These are phyloP conservation scores for Flaveria brownii DNA, from an alignment of 129 eudicot genomes.

Conservation along the genomic window DNA sequence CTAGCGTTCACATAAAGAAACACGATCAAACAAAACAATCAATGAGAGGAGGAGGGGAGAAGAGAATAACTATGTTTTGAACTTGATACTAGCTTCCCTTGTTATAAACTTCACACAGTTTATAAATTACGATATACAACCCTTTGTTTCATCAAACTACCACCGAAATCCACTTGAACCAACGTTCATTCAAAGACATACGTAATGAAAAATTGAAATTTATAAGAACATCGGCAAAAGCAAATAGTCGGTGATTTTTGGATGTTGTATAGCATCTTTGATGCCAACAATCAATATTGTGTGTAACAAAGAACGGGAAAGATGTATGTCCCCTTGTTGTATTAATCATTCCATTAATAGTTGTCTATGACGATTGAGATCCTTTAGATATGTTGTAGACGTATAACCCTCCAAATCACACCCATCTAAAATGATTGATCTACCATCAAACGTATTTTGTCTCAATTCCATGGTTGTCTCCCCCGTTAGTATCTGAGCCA, in stretches of 20 bases:
- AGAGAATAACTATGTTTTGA: too few species aligned
- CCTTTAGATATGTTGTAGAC: slow-evolving; percentile 52
- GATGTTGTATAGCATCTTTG: slow-evolving; percentile 10
- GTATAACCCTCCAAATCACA: slow-evolving; percentile 68
- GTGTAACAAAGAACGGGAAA: background rate
- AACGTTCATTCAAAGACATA: slow-evolving; percentile 5
- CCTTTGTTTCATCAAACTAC: slow-evolving; percentile 5
- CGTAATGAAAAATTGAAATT: background rate
- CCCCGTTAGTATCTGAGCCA: slow-evolving; percentile 54
- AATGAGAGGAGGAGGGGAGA: too few species aligned
- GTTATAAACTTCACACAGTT: slow-evolving; percentile 9
- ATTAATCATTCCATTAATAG: slow-evolving; percentile 49
- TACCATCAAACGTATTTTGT: slow-evolving; percentile 50
- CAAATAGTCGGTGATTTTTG: background rate
- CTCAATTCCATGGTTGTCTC: slow-evolving; percentile 48
- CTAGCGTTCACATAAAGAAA: too few species aligned
- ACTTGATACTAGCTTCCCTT: too few species aligned
- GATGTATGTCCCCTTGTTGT: background rate
- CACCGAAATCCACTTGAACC: background rate
- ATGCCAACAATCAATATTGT: slow-evolving; percentile 2
- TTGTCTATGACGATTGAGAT: slow-evolving; percentile 58
- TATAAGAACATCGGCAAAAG: slow-evolving; percentile 2
- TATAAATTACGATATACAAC: slow-evolving; percentile 20
- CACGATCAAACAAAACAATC: too few species aligned
- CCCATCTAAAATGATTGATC: slow-evolving; percentile 49